Conservation (phyloP, 768 basidiomycete genomes). For the Naematelia encephala region DNA sequence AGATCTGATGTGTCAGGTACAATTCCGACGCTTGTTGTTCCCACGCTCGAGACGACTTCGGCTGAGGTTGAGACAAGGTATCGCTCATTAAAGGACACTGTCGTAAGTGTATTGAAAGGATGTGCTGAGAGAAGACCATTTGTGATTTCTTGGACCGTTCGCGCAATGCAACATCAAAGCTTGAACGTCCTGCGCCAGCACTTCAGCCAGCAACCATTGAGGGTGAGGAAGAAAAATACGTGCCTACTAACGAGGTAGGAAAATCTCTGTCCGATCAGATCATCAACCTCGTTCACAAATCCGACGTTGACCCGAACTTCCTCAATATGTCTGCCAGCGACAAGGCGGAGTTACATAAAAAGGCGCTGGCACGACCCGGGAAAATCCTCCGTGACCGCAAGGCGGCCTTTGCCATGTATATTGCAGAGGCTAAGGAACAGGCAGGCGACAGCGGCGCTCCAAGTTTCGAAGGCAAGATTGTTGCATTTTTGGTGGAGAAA, state of each 20-base stretch:
- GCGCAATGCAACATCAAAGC: conserved; percentile 64
- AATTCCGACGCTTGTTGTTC: conserved; percentile 81
- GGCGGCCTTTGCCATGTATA: conserved; percentile 56
- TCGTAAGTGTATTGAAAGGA: conserved; percentile 53
- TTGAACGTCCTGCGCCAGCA: conserved; percentile 65
- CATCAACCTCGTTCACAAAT: conserved; percentile 63
- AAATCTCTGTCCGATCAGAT: conserved; percentile 54
- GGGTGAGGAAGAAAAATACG: conserved; percentile 49
- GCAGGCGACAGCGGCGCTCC: conserved; percentile 11
- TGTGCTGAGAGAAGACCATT: conserved; percentile 58
- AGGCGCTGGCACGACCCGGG: conserved; percentile 52
- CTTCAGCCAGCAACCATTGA: conserved; percentile 77
- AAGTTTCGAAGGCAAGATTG: conserved; percentile 40
- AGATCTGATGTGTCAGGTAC: conserved; percentile 56
- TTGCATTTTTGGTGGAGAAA: conserved; percentile 48
- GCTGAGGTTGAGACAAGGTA: conserved; percentile 72
- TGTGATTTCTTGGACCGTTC: conserved; percentile 80
- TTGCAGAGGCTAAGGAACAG: conserved; percentile 56
- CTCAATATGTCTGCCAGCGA: conserved; percentile 62
- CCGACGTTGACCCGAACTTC: conserved; percentile 63
- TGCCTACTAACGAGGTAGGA: conserved; percentile 14
- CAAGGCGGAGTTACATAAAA: conserved; percentile 56
- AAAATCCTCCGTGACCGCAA: conserved; percentile 56
- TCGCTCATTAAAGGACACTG: conserved; percentile 71
- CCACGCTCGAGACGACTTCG: conserved; percentile 67